phyloP scores from a whole-genome alignment of 805 yeast species.

The Debaryomyces tyrocola region DNA sequence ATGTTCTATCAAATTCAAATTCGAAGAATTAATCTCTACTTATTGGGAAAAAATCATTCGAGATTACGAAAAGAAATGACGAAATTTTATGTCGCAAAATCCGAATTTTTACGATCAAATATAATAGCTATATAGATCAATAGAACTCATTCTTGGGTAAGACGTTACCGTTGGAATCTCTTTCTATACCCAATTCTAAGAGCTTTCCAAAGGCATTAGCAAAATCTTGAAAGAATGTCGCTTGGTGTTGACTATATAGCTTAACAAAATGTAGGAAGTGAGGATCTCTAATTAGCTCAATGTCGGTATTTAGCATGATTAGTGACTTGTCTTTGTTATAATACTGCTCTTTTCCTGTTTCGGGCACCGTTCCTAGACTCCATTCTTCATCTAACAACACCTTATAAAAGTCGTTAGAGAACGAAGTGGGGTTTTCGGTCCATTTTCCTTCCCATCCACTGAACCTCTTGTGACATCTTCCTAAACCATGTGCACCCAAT shows the following conservation, averaged over 20 bases:
- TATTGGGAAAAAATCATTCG: neutral
- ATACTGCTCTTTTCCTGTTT: constrained; percentile 56
- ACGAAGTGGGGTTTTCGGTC: constrained; percentile 77
- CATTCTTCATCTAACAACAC: constrained; percentile 43
- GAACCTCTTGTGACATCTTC: constrained; percentile 69
- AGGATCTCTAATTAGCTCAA: constrained; percentile 64
- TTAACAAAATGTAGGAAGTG: constrained; percentile 61
- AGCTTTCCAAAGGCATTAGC: constrained; percentile 66
- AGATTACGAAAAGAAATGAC: neutral
- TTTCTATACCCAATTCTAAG: constrained; percentile 69
- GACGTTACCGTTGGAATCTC: constrained; percentile 13
- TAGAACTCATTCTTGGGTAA: constrained; percentile 5
- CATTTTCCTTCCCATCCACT: constrained; percentile 89
- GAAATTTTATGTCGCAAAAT: neutral
- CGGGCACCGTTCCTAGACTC: constrained; percentile 46
- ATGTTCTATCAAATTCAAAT: neutral
- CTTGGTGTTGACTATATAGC: constrained; percentile 66
- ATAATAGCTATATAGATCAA: neutral
- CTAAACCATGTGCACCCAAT: constrained; percentile 74
- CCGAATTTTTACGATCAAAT: too few species aligned
- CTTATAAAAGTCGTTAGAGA: constrained; percentile 69
- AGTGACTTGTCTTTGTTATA: constrained; percentile 60
- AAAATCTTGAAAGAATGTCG: constrained; percentile 62
- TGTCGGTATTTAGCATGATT: constrained; percentile 88
- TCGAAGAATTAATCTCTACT: too few species aligned